Conservation (phyloP, 305 asterid species). For the Fraxinus albicans region DNA sequence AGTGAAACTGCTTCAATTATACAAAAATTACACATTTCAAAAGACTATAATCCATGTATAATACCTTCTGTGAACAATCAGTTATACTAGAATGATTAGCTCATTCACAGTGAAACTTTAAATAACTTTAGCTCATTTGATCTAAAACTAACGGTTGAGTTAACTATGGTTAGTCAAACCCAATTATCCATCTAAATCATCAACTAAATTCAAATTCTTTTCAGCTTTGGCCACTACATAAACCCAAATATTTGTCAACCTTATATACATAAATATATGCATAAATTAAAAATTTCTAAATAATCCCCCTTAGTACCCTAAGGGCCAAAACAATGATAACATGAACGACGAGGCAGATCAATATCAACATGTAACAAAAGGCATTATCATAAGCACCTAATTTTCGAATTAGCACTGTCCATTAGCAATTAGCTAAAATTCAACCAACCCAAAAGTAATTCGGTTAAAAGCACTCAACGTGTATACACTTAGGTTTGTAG, state of each 20-base stretch:
- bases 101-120: neutral
- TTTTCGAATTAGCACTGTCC: neutral
- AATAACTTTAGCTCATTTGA: neutral
- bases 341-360: neutral
- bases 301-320: neutral
- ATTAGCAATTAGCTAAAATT: neutral
- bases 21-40: neutral
- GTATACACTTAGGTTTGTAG: neutral
- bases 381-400: neutral
- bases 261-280: neutral
- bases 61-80: neutral
- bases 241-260: neutral
- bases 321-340: neutral
- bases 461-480: neutral
- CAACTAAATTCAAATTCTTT: neutral
- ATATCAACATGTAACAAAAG: neutral
- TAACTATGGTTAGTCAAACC: neutral
- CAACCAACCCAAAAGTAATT: neutral
- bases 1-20: neutral
- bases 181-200: conserved; percentile 1
- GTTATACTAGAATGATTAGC: neutral
- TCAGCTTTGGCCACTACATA: neutral
- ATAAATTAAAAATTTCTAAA: neutral
- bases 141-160: neutral
- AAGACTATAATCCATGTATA: neutral